These are phyloP conservation scores for Corymbia maculata DNA, from an alignment of 345 rosid species.

Conservation along the genomic window DNA sequence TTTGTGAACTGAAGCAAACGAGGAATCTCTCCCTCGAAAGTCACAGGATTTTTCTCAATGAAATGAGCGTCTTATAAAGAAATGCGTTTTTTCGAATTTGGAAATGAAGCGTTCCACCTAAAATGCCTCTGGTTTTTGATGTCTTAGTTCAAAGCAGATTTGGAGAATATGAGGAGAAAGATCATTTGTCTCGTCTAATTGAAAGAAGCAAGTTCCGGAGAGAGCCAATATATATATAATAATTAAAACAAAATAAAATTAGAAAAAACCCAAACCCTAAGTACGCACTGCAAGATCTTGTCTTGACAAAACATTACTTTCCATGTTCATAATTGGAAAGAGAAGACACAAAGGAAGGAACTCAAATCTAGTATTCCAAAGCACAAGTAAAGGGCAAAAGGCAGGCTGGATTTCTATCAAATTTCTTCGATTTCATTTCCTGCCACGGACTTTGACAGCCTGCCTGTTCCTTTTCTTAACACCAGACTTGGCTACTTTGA, in stretches of 20 bases:
- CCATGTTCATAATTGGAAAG: neutral
- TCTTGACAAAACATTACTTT: neutral
- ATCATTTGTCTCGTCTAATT: neutral
- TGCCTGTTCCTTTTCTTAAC: constrained; percentile 86
- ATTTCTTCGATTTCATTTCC: neutral
- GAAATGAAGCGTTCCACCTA: neutral
- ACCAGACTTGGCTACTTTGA: constrained; percentile 77
- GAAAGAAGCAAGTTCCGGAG: neutral
- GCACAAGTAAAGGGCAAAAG: neutral
- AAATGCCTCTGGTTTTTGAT: neutral
- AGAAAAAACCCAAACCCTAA: neutral
- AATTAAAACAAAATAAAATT: neutral
- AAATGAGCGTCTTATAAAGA: neutral
- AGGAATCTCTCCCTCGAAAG: neutral
- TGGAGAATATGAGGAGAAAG: neutral
- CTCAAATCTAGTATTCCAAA: neutral
- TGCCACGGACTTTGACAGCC: constrained; percentile 13
- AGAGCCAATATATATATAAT: neutral
- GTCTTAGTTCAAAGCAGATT: neutral
- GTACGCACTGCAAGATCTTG: neutral
- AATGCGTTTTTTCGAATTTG: neutral
- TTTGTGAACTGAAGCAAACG: neutral
- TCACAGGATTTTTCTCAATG: neutral
- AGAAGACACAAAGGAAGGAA: neutral
- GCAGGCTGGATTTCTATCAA: neutral